These are phyloP conservation scores for Malus sylvestris DNA, from an alignment of 306 rosid genomes.

Conservation along the genomic window DNA sequence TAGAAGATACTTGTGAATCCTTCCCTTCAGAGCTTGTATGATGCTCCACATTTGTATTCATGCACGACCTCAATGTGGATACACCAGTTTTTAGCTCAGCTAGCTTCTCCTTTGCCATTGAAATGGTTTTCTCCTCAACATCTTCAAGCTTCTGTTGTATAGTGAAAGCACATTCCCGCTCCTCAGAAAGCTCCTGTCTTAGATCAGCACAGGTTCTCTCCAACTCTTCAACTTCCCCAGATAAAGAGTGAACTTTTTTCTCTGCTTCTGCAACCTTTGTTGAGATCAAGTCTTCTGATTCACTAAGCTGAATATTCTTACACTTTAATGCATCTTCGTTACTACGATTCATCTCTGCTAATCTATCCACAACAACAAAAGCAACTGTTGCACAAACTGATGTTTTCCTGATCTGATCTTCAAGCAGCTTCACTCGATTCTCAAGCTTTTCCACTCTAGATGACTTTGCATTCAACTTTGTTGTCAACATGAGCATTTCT, in stretches of 20 bases:
- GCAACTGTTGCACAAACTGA: conserved; percentile 75
- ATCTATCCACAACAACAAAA: conserved; percentile 59
- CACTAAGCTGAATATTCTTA: conserved; percentile 39
- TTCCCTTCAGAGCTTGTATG: conserved; percentile 28
- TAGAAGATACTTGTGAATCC: conserved; percentile 30
- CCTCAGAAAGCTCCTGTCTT: conserved; percentile 48
- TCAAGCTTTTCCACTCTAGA: conserved; percentile 36
- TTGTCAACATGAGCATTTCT: conserved; percentile 44
- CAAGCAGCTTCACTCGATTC: conserved; percentile 43
- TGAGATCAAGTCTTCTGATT: conserved; percentile 38
- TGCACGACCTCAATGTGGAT: conserved; percentile 60
- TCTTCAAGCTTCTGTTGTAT: conserved; percentile 58
- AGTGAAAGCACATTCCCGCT: conserved; percentile 41
- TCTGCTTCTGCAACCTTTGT: conserved; percentile 59
- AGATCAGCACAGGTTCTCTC: conserved; percentile 42
- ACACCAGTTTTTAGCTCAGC: conserved; percentile 69
- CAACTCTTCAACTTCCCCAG: conserved; percentile 32
- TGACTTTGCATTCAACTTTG: conserved; percentile 41
- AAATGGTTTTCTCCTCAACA: conserved; percentile 48
- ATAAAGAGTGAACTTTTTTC: conserved; percentile 23
- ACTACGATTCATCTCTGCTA: conserved; percentile 55
- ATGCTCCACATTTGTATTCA: conserved; percentile 45
- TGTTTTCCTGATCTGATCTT: conserved; percentile 39
- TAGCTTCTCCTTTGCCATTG: conserved; percentile 59
- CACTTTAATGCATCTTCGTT: conserved; percentile 39